A percentile compares a stretch with the other conserved stretches of the same genome.
Evolutionary conservation across 176 grass and related monocot genomes (phyloP).

Genomic region (Melocanna baccifera): DNA sequence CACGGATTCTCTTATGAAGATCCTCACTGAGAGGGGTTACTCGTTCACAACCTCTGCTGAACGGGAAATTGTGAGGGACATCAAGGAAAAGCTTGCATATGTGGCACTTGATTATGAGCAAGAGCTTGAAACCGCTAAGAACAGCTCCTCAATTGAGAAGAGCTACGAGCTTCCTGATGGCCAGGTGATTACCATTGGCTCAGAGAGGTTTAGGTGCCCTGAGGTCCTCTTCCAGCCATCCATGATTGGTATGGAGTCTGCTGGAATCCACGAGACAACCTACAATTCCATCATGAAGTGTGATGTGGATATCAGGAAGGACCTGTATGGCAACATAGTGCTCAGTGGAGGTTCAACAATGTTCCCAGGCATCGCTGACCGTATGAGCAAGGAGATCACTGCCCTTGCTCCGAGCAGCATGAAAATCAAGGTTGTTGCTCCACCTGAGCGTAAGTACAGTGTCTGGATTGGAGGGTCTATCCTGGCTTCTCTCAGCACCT

Average conservation of each 20-base stretch:
- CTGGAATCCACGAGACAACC: constrained; percentile 45
- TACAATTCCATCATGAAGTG: constrained; percentile 58
- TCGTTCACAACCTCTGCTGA: constrained; percentile 30
- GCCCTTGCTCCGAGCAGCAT: constrained; percentile 45
- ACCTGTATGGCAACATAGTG: constrained; percentile 45
- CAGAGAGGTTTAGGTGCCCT: constrained; percentile 49
- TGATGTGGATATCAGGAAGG: constrained; percentile 48
- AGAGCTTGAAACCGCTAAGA: constrained; percentile 15
- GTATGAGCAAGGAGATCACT: constrained; percentile 49
- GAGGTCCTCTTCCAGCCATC: constrained; percentile 53
- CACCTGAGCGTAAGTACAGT: constrained; percentile 46
- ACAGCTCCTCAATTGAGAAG: constrained; percentile 36
- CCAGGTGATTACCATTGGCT: constrained; percentile 41
- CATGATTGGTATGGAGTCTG: constrained; percentile 43
- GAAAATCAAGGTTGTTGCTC: constrained; percentile 48
- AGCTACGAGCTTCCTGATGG: constrained; percentile 46
- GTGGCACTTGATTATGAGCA: constrained; percentile 44
- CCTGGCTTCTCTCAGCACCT: constrained; percentile 47
- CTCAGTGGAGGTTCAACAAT: constrained; percentile 44
- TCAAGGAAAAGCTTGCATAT: constrained; percentile 52
- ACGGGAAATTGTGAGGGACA: constrained; percentile 47
- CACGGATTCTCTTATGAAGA: constrained; percentile 33
- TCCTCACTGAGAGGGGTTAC: constrained; percentile 42
- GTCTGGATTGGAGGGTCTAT: constrained; percentile 53
- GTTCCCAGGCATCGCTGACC: constrained; percentile 43